Conservation (phyloP, 345 rosid species). For the Corchorus olitorius region DNA sequence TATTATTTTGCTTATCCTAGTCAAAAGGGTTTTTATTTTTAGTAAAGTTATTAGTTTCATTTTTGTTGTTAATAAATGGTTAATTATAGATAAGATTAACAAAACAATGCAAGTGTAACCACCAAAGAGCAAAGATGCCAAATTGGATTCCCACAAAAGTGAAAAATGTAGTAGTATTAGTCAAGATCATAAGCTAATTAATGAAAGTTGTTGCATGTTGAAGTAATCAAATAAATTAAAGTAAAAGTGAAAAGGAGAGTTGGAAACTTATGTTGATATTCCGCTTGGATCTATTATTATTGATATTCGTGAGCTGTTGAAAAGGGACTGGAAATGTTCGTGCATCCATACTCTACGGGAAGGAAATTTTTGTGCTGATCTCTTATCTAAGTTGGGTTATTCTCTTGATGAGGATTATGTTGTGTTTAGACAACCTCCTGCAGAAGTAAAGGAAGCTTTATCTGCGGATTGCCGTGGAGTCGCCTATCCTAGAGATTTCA, state of each 20-base stretch:
- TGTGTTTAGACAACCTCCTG: no score
- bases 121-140: background rate
- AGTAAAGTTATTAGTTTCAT: background rate
- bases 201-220: background rate
- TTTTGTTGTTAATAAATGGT: background rate
- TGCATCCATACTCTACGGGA: no score
- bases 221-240: slow-evolving; percentile 1
- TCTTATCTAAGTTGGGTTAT: no score
- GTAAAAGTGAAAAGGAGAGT: slow-evolving; percentile 7
- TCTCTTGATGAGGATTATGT: no score
- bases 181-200: background rate
- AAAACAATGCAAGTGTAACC: background rate
- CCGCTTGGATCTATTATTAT: no score
- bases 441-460: no score
- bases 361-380: no score
- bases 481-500: no score
- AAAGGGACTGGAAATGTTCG: no score
- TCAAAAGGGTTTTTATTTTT: background rate
- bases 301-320: no score
- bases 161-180: background rate
- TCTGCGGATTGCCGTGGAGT: no score
- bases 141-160: background rate
- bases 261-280: background rate
- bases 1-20: background rate
- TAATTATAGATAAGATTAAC: background rate